These are phyloP conservation scores for Aspergillus ellipticus DNA, from an alignment of 495 filamentous ascomycete species.

Conservation along the genomic window DNA sequence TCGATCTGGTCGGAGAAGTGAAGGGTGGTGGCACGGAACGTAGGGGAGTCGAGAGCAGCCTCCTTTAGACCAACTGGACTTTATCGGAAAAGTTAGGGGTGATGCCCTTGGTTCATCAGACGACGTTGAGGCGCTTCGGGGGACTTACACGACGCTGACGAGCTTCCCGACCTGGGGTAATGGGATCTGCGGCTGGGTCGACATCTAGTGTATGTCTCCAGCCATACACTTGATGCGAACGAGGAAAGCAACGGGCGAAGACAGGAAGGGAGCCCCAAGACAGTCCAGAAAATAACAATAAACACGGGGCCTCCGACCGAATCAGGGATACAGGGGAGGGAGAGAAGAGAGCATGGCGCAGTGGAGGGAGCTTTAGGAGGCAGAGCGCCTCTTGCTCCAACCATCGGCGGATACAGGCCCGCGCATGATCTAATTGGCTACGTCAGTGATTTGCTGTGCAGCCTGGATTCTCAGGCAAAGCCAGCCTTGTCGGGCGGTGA, in stretches of 20 bases:
- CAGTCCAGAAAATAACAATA: not conserved
- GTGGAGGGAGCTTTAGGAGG: constrained; percentile 11
- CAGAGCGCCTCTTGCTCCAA: constrained; percentile 16
- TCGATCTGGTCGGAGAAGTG: constrained; percentile 95
- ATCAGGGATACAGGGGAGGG: constrained; percentile 9
- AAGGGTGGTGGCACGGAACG: constrained; percentile 81
- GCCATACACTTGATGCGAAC: constrained; percentile 35
- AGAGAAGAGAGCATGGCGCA: constrained; percentile 13
- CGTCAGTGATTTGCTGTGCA: constrained; percentile 27
- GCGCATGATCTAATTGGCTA: constrained; percentile 40
- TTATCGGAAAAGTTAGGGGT: constrained; percentile 13
- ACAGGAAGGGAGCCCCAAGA: constrained; percentile 3
- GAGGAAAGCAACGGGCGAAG: constrained; percentile 11
- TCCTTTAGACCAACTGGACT: constrained; percentile 90
- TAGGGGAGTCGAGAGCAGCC: constrained; percentile 92
- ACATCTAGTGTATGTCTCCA: constrained; percentile 46
- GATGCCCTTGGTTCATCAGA: not conserved
- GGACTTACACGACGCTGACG: constrained; percentile 52
- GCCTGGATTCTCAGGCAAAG: constrained; percentile 22
- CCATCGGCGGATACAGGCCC: constrained; percentile 13
- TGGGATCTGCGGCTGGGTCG: constrained; percentile 39
- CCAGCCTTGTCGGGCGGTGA: constrained; percentile 11
- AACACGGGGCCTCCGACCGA: constrained; percentile 8
- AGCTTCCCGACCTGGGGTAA: constrained; percentile 52
- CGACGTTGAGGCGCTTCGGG: not conserved